These are phyloP conservation scores for Geotrichum citri-aurantii DNA, from an alignment of 1,139 yeast genomes.

Conservation along the genomic window DNA sequence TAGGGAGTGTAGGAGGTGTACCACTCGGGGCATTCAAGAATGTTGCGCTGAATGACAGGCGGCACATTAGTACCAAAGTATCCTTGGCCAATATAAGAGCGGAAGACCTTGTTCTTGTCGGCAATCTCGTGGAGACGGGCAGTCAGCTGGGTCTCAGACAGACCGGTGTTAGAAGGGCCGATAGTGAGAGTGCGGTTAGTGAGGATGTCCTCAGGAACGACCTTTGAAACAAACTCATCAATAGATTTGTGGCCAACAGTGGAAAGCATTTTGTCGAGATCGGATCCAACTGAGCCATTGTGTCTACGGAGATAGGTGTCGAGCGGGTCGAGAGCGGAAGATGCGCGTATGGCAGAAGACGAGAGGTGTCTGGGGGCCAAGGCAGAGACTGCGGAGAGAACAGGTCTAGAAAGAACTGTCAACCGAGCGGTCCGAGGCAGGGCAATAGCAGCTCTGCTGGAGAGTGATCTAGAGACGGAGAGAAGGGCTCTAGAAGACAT, in stretches of 20 bases:
- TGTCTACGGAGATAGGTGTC: slow-evolving; percentile 91
- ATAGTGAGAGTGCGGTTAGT: slow-evolving; percentile 60
- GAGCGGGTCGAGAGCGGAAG: slow-evolving; percentile 39
- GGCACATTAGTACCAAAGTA: slow-evolving; percentile 88
- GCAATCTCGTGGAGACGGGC: slow-evolving; percentile 65
- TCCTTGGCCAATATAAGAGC: slow-evolving; percentile 87
- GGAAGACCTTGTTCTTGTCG: slow-evolving; percentile 59
- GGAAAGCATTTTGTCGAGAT: slow-evolving; percentile 59
- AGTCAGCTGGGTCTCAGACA: slow-evolving; percentile 74
- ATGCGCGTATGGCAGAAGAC: background rate
- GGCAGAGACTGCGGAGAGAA: slow-evolving; percentile 36
- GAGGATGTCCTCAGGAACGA: slow-evolving; percentile 73
- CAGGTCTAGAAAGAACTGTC: background rate
- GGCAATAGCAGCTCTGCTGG: background rate
- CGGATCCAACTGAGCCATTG: slow-evolving; percentile 71
- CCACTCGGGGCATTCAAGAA: slow-evolving; percentile 95
- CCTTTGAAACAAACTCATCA: slow-evolving; percentile 61
- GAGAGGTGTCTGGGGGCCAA: background rate
- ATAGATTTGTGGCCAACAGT: slow-evolving; percentile 62
- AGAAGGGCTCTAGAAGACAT: slow-evolving; percentile 6
- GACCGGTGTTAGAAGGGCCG: slow-evolving; percentile 61
- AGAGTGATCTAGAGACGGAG: slow-evolving; percentile 2
- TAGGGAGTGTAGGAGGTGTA: slow-evolving; percentile 97
- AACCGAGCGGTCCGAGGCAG: background rate
- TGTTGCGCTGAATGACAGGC: slow-evolving; percentile 86